Base-by-base conservation (phyloP, 352 stramenopile species). In the Thraustotheca clavata region DNA sequence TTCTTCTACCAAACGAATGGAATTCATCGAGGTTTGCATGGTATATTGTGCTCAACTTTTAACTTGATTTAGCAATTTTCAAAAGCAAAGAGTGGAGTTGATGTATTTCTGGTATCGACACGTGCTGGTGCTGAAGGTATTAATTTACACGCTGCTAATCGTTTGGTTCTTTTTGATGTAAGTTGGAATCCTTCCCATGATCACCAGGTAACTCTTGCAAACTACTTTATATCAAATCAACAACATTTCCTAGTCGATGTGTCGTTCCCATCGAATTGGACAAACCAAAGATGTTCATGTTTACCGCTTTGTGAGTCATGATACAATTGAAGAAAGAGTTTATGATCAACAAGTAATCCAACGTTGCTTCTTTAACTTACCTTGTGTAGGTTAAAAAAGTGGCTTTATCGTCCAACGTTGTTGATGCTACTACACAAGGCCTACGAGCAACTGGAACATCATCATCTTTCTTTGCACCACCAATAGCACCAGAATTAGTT, bases 321-420 rank as follows among this genome's bases (percentile, higher is more conserved):
- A 88, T 18, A 97, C 91, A 16, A 95, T 97, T 73, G 91, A 97
- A 75, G 79, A 89, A 31, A 94, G 90, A 73, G 94, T 96, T 59
- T 95, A 94, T 70, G 79, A 92, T 59, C 87, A 94, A 69, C 88
- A 96, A 67, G 69, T 67, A 27, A 29, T 16, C 50, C 8, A 20
- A 4, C 8, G 32, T 57, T 16, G 34, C 20, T 12, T 33, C 31
- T 55, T 11, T 26, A 14, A n/a, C 8, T 18, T 2, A 62, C 29
- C 9, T 16, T 14, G 2, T 2, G 26, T 26, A 65, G 57, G 87
- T 88, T 71, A 93, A 91, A 50, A 93, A 93, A 67, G 76, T 91
- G 22, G 77, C 88, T 50, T 59, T 93, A 31, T 91, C 81, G 9
- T 86, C 78, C 43, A 83, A 75, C 39, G 80, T 93, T 4, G 77